Conservation (phyloP, 768 basidiomycete genomes). For the Nidularia sp. region DNA sequence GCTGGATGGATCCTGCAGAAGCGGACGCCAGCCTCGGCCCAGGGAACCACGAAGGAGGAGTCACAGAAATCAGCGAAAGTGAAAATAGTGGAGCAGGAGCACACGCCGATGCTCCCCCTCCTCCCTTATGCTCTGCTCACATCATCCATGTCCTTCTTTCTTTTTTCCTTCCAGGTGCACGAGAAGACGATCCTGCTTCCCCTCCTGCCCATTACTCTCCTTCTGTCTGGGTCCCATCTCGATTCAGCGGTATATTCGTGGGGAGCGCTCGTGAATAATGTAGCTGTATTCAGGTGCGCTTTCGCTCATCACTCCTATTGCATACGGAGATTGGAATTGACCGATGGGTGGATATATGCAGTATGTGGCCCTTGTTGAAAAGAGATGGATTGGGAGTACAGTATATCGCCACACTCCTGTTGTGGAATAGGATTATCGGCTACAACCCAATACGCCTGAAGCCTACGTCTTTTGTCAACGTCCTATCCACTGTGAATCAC, state of each 20-base stretch:
- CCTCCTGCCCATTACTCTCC: conserved; percentile 76
- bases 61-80: too few species aligned
- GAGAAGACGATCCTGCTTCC: conserved; percentile 91
- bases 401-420: conserved; percentile 58
- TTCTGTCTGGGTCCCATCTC: conserved; percentile 54
- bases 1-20: conserved; percentile 23
- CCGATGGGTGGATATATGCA: conserved; percentile 19
- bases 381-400: conserved; percentile 74
- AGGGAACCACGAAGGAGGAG: conserved; percentile 4
- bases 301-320: neutral
- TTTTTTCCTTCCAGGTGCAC: conserved; percentile 96
- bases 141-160: conserved; percentile 87
- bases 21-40: neutral
- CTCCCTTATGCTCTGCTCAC: conserved; percentile 79
- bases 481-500: conserved; percentile 47
- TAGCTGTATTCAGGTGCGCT: conserved; percentile 82
- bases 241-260: conserved; percentile 63
- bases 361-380: conserved; percentile 90
- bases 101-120: conserved; percentile 55
- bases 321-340: neutral
- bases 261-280: conserved; percentile 75
- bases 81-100: conserved; percentile 12
- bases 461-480: conserved; percentile 44
- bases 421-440: conserved; percentile 86
- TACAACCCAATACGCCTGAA: conserved; percentile 58